Base-by-base conservation (phyloP, 768 basidiomycete species). In the Pleurotus eryngii region DNA sequence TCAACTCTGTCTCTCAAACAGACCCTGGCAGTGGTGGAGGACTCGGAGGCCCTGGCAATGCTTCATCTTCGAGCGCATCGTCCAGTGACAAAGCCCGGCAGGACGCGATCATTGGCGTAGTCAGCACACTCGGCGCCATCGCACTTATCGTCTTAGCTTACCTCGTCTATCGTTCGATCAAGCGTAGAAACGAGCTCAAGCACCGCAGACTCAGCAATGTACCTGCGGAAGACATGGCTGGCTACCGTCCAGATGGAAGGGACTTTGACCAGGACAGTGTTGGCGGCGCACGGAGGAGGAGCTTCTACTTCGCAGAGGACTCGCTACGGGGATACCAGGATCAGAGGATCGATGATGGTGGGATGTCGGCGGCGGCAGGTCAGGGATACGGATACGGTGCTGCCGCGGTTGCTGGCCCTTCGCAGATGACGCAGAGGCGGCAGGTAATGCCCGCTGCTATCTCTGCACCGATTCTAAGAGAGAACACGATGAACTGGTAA, bases 21-120 rank as follows among this genome's bases (percentile, higher is more conserved):
- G 63, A 72, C 56, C 27, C 61, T 15, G 35, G 63, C 24, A 38
- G 48, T 4, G 55, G 65, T 11, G 70, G 66, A 38, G 61, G 60
- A 24, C 57, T 58, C 12, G 63, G 60, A 38, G 54, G 51, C 18
- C 51, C 70, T 15, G 60, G 63, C 8, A 64, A 61, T 17, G 61
- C 57, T 18, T 9, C 57, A 15, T 17, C 48, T 38, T 42, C 68
- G 1, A 71, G 64, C 26, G 69, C 67, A 22, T 68, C 74, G 14
- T 66, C 68, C n/a, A 60, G 61, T 18, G 72, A 73, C 55, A 83
- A 81, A 63, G 74, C 78, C 14, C 80, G 92, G 11, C 82, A 89
- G 65, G 85, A 95, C 62, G 91, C 91, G 22, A 94, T 96, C 67
- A 95, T 97, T 60, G 95, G 95, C 18, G 92, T 96, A 3, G 90